These are phyloP conservation scores for Penicillium sp. DNA, from an alignment of 2,329 filamentous ascomycete genomes.

Conservation along the genomic window DNA sequence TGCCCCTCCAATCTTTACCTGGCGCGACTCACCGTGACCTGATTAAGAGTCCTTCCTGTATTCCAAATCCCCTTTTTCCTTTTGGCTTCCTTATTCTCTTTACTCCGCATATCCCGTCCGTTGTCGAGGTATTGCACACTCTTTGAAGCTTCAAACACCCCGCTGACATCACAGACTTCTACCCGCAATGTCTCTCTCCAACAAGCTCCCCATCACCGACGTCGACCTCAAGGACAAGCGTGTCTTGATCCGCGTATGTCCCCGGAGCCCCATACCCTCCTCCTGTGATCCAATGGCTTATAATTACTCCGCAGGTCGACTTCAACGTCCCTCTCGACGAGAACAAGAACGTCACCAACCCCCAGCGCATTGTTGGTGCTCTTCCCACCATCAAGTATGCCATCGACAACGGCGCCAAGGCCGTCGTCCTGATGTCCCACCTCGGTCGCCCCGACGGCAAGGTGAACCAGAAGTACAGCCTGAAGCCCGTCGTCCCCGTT, in stretches of 20 bases:
- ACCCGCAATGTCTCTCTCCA: slow-evolving; percentile 84
- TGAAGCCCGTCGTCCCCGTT: slow-evolving; percentile 86
- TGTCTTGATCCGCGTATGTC: slow-evolving; percentile 88
- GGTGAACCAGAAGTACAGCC: slow-evolving; percentile 86
- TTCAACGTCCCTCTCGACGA: slow-evolving; percentile 98
- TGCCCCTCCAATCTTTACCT: slow-evolving; percentile 23
- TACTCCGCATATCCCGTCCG: slow-evolving; percentile 7
- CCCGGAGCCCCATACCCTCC: slow-evolving; percentile 22
- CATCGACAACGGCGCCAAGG: slow-evolving; percentile 83
- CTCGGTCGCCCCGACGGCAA: slow-evolving; percentile 93
- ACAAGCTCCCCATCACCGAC: slow-evolving; percentile 95
- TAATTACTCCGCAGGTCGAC: slow-evolving; percentile 68
- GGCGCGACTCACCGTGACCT: slow-evolving; percentile 27
- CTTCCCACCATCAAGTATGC: slow-evolving; percentile 94
- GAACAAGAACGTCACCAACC: slow-evolving; percentile 94
- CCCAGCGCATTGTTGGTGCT: slow-evolving; percentile 95
- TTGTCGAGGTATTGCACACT: slow-evolving; percentile 14
- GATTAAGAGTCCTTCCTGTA: slow-evolving; percentile 16
- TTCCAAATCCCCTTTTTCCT: slow-evolving; percentile 4
- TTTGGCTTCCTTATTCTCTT: slow-evolving; percentile 4
- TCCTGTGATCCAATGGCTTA: slow-evolving; percentile 8
- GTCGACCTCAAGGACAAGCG: slow-evolving; percentile 98
- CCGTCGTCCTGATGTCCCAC: slow-evolving; percentile 97
- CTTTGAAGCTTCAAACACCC: neutral
- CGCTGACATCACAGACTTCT: slow-evolving; percentile 13